phyloP scores from a whole-genome alignment of 2,329 filamentous ascomycete species.

The Xenosphaeropsis pyriputrescens region DNA sequence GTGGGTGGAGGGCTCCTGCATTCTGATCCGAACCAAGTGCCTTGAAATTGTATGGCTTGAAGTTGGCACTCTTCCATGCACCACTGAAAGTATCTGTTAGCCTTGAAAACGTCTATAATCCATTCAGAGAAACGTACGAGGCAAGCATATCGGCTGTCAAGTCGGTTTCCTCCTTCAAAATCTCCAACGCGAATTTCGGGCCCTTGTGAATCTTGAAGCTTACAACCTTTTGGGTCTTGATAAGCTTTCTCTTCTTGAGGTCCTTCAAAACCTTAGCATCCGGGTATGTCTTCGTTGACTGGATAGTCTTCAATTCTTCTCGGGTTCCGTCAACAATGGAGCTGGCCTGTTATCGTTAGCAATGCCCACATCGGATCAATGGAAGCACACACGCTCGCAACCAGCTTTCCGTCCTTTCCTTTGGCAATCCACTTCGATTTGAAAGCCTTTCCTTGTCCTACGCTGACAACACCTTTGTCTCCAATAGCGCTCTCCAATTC shows the following conservation, averaged over 20 bases:
- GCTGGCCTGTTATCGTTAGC: not conserved
- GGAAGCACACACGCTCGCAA: constrained; percentile 29
- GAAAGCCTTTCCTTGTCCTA: constrained; percentile 93
- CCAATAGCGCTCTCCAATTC: constrained; percentile 58
- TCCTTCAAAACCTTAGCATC: constrained; percentile 69
- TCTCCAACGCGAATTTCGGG: constrained; percentile 73
- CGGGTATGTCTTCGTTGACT: constrained; percentile 50
- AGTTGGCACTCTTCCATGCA: constrained; percentile 80
- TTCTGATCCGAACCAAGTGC: constrained; percentile 45
- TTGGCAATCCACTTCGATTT: constrained; percentile 60
- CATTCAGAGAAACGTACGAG: constrained; percentile 22
- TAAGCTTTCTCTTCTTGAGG: constrained; percentile 82
- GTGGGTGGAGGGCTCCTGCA: constrained; percentile 46
- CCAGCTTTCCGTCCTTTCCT: constrained; percentile 39
- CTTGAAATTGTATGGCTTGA: constrained; percentile 76
- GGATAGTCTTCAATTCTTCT: constrained; percentile 60
- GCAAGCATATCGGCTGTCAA: constrained; percentile 86
- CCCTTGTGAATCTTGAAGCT: constrained; percentile 77
- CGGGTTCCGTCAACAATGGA: constrained; percentile 69
- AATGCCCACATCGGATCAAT: not conserved
- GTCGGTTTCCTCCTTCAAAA: constrained; percentile 88
- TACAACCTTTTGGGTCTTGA: constrained; percentile 72
- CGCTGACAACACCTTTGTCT: constrained; percentile 58
- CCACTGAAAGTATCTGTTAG: constrained; percentile 31
- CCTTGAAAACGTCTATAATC: constrained; percentile 2